These are phyloP conservation scores for Aspergillus vadensis DNA, from an alignment of 2,329 filamentous ascomycete genomes.

Conservation along the genomic window DNA sequence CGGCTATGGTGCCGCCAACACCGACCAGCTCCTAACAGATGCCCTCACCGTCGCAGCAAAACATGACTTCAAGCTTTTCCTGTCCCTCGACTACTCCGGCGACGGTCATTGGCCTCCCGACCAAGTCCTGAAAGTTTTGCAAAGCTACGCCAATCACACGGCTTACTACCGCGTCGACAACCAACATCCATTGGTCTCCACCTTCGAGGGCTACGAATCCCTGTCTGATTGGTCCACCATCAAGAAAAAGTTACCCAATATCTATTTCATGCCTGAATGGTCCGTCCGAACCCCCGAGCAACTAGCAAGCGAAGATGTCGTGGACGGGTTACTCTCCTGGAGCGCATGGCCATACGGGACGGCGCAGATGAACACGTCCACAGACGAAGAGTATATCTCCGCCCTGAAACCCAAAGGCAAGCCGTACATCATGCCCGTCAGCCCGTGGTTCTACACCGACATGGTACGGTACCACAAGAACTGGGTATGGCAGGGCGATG, in stretches of 20 bases:
- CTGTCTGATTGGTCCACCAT: constrained; percentile 49
- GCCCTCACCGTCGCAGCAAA: constrained; percentile 31
- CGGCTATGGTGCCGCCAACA: constrained; percentile 29
- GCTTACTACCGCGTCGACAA: constrained; percentile 31
- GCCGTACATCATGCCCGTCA: constrained; percentile 57
- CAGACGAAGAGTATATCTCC: constrained; percentile 45
- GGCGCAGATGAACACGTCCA: constrained; percentile 39
- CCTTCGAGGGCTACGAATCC: constrained; percentile 49
- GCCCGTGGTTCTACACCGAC: constrained; percentile 61
- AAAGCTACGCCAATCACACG: constrained; percentile 26
- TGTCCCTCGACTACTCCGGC: constrained; percentile 43
- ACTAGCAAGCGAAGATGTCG: constrained; percentile 23
- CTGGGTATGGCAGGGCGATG: constrained; percentile 64
- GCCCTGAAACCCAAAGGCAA: constrained; percentile 32
- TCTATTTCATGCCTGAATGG: constrained; percentile 53
- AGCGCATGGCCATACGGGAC: constrained; percentile 46
- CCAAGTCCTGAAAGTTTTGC: constrained; percentile 29
- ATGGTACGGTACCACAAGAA: constrained; percentile 60
- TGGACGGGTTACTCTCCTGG: constrained; percentile 48
- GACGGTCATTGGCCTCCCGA: constrained; percentile 34
- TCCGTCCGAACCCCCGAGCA: constrained; percentile 38
- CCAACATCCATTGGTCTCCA: constrained; percentile 42
- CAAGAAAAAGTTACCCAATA: constrained; percentile 39
- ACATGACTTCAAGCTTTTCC: constrained; percentile 37
- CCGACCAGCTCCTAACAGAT: constrained; percentile 19